Evolutionary conservation across 2,329 filamentous ascomycete genomes (phyloP), one percentile per base, ranked within the genome.

Genomic region (Apiospora malaysiana): DNA sequence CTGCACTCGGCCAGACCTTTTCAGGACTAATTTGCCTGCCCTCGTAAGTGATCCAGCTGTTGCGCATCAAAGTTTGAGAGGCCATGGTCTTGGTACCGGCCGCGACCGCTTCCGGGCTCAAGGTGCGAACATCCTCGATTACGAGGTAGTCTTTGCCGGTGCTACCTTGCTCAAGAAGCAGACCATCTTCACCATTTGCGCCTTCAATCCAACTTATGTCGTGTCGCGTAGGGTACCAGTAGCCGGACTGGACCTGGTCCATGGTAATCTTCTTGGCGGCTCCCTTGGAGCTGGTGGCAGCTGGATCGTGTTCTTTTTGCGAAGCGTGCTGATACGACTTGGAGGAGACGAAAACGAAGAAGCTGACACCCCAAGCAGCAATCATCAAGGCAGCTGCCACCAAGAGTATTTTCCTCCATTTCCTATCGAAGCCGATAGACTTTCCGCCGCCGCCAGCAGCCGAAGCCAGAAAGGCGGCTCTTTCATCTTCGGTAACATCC

Each of bases 111-210:
- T 82, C 78, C 21, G 78, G 79, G 65, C 86, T 84, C 70, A 86
- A 83, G 68, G 86, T 87, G 71, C 91, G 89, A 69, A 99, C 92
- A 80, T 98, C 94, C 79, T 97, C 93, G 0, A 98, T 93, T 1
- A 96, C 89, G 69, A 99, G 83, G 76, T 92, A 98, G 71, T 92
- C 91, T 76, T 93, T 90, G 6, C 87, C 90, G 0, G 80, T 77
- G 0, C 86, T 88, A 68, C 86, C 90, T 77, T 89, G 87, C 81
- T 97, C 93, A 25, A 99, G 87, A 74, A 99, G 81, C 71, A 98
- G 81, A 1, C 96, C 96, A 79, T 99, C 96, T 78, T 94, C 91
- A 18, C 91, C 92, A 66, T 90, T 85, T 0, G 92, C 88, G 0
- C 93, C 92, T 42, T 88, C 86, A 68, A 96, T 92, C 94, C 94